phyloP scores from a whole-genome alignment of 805 yeast genomes.

The Nakazawaea populi region DNA sequence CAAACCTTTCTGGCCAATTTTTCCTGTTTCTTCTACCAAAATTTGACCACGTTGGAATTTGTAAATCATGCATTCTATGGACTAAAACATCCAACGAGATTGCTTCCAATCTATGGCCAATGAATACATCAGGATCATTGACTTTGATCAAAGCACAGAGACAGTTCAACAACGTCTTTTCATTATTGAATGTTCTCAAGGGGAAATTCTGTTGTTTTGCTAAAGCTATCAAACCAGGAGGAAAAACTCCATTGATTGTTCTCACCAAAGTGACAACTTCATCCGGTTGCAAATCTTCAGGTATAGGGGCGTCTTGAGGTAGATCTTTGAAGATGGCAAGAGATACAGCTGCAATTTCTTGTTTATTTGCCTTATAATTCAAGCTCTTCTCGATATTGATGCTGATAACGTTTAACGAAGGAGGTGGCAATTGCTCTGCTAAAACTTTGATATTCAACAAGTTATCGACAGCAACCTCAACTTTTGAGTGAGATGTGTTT shows the following conservation, averaged over 20 bases:
- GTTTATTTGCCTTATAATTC: conserved; percentile 68
- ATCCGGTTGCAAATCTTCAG: conserved; percentile 54
- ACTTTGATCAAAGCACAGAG: conserved; percentile 64
- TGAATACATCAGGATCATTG: conserved; percentile 84
- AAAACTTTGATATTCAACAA: conserved; percentile 45
- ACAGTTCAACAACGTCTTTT: conserved; percentile 66
- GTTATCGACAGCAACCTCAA: conserved; percentile 57
- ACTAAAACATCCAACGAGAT: conserved; percentile 73
- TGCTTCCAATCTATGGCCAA: conserved; percentile 84
- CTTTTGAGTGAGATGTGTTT: conserved; percentile 72
- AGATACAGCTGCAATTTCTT: conserved; percentile 83
- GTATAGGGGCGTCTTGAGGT: conserved; percentile 71
- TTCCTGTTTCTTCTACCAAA: conserved; percentile 79
- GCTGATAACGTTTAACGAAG: conserved; percentile 69
- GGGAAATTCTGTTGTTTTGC: conserved; percentile 49
- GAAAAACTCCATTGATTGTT: conserved; percentile 68
- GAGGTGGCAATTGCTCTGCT: conserved; percentile 40
- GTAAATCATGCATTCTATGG: conserved; percentile 72
- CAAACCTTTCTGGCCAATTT: conserved; percentile 73
- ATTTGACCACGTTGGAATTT: conserved; percentile 70
- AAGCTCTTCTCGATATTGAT: conserved; percentile 75
- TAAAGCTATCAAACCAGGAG: conserved; percentile 65
- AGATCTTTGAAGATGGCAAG: conserved; percentile 63
- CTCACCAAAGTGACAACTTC: conserved; percentile 69
- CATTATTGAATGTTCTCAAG: conserved; percentile 61